Evolutionary conservation across 768 basidiomycete genomes (phyloP).

Genomic region (Rhizopogon vulgaris): DNA sequence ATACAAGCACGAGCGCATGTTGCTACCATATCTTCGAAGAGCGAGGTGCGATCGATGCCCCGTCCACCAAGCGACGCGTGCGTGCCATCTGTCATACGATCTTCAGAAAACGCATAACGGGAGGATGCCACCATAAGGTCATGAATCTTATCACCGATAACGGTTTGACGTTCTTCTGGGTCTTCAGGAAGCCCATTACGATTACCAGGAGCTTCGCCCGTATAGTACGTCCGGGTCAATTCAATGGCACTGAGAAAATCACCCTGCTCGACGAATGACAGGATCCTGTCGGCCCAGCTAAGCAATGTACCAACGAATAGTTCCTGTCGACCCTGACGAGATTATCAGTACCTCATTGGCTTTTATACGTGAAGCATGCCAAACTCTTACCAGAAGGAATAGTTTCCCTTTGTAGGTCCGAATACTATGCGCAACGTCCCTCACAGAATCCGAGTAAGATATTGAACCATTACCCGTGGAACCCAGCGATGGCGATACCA

Average conservation of each 20-base stretch:
- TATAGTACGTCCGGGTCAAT: conserved; percentile 75
- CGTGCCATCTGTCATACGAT: conserved; percentile 86
- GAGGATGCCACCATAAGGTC: conserved; percentile 86
- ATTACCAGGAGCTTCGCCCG: conserved; percentile 77
- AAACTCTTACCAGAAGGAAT: conserved; percentile 70
- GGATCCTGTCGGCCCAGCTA: conserved; percentile 92
- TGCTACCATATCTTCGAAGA: conserved; percentile 85
- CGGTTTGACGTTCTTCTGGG: conserved; percentile 43
- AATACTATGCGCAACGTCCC: conserved; percentile 63
- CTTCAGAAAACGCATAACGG: conserved; percentile 89
- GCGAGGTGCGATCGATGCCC: conserved; percentile 84
- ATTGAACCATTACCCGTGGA: conserved; percentile 41
- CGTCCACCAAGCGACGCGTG: conserved; percentile 77
- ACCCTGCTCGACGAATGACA: conserved; percentile 75
- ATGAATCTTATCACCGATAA: conserved; percentile 71
- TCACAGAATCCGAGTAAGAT: conserved; percentile 42
- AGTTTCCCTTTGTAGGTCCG: conserved; percentile 85
- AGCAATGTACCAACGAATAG: conserved; percentile 79
- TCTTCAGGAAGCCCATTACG: conserved; percentile 79
- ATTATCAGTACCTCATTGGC: neutral
- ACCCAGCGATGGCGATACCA: conserved; percentile 49
- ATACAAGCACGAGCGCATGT: conserved; percentile 76
- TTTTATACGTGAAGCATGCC: neutral
- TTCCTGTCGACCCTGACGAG: conserved; percentile 53
- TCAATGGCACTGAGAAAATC: conserved; percentile 91